These are phyloP conservation scores for Nicotiana undulata DNA, from an alignment of 257 asterid genomes.

Conservation along the genomic window DNA sequence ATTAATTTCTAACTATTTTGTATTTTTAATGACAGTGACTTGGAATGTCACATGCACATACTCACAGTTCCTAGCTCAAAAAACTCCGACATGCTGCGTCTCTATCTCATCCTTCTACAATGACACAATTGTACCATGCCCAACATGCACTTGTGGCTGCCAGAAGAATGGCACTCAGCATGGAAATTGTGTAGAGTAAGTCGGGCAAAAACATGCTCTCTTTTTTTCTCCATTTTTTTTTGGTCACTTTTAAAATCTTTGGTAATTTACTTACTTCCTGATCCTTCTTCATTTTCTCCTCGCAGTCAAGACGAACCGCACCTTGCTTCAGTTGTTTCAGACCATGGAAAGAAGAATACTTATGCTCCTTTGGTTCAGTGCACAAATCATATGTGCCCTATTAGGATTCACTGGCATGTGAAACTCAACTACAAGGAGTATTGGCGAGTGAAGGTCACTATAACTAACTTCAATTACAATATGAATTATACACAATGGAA, in stretches of 20 bases:
- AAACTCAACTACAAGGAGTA: conserved; percentile 18
- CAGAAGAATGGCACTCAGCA: conserved; percentile 17
- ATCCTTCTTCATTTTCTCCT: neutral
- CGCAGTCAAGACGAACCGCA: conserved; percentile 15
- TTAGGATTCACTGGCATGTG: conserved; percentile 24
- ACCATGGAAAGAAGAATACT: neutral
- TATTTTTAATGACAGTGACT: conserved; percentile 55
- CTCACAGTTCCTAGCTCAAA: conserved; percentile 23
- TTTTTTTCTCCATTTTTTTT: neutral
- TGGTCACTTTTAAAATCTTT: neutral
- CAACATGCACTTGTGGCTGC: conserved; percentile 22
- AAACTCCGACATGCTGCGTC: conserved; percentile 24
- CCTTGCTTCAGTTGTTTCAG: conserved; percentile 16
- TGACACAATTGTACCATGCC: conserved; percentile 17
- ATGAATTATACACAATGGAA: conserved; percentile 24
- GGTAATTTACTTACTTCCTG: neutral
- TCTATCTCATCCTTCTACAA: conserved; percentile 23
- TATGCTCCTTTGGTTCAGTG: conserved; percentile 21
- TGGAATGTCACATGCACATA: conserved; percentile 55
- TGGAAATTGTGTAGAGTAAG: conserved; percentile 15
- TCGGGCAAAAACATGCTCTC: neutral
- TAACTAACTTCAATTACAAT: conserved; percentile 24
- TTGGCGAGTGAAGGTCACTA: conserved; percentile 20
- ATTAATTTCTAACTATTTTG: conserved; percentile 1
- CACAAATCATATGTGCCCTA: conserved; percentile 20